A percentile compares a stretch with the other conserved stretches of the same genome.
phyloP scores from a whole-genome alignment of 495 filamentous ascomycete species.

The Neurospora hispaniola region DNA sequence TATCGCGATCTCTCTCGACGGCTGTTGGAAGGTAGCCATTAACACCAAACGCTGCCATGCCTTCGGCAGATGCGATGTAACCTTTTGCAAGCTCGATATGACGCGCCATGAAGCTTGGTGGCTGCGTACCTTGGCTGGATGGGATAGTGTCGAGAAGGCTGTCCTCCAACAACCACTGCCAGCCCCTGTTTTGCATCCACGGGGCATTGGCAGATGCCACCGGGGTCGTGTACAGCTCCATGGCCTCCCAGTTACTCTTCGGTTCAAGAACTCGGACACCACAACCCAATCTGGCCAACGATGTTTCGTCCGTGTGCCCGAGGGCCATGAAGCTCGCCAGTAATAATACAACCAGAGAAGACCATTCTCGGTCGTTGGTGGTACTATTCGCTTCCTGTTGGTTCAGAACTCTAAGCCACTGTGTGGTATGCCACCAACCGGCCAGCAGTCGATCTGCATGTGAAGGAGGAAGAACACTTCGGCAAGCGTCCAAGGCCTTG shows the following conservation, averaged over 20 bases:
- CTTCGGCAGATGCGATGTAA: conserved; percentile 48
- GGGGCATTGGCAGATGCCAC: conserved; percentile 46
- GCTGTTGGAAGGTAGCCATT: conserved; percentile 56
- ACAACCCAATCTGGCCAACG: conserved; percentile 1
- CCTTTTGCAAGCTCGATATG: conserved; percentile 34
- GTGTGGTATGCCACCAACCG: conserved; percentile 67
- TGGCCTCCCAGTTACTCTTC: conserved; percentile 27
- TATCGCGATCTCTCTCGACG: conserved; percentile 36
- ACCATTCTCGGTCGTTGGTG: conserved; percentile 61
- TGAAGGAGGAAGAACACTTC: conserved; percentile 48
- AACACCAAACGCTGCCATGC: conserved; percentile 38
- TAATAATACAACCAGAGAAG: conserved; percentile 59
- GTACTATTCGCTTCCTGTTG: conserved; percentile 20
- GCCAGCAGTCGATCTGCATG: conserved; percentile 55
- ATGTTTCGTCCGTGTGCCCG: conserved; percentile 13
- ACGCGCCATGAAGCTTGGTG: conserved; percentile 31
- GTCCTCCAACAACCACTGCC: conserved; percentile 64
- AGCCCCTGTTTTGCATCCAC: conserved; percentile 58
- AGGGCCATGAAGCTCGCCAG: conserved; percentile 43
- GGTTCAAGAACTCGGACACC: neutral
- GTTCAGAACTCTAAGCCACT: conserved; percentile 40
- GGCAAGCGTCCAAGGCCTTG: conserved; percentile 48
- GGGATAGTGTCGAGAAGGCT: conserved; percentile 19
- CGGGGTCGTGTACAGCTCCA: conserved; percentile 25
- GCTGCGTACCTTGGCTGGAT: neutral